Evolutionary conservation across 202 grass and related monocot species (phyloP).

Genomic region (Cymbopogon flexuosus): DNA sequence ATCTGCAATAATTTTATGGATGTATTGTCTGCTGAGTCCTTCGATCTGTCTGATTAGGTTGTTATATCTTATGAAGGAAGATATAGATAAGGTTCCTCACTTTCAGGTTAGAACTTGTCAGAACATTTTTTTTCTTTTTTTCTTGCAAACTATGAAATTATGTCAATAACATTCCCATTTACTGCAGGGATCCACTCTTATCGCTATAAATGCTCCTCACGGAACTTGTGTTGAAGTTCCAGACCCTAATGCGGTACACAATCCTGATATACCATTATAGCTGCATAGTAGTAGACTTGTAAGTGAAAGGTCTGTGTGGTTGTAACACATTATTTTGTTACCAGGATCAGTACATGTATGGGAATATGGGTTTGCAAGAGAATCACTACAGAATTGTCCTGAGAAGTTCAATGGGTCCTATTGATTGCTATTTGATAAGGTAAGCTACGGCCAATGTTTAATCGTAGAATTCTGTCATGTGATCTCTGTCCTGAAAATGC

Average conservation of each 20-base stretch:
- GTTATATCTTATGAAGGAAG: conserved; percentile 63
- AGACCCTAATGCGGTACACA: conserved; percentile 63
- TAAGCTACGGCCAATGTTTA: not conserved
- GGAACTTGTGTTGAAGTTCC: conserved; percentile 84
- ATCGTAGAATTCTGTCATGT: not conserved
- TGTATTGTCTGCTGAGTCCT: conserved; percentile 24
- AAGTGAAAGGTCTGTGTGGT: conserved; percentile 9
- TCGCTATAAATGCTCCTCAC: conserved; percentile 81
- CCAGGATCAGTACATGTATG: conserved; percentile 59
- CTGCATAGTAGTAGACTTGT: not conserved
- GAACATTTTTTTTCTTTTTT: conserved; percentile 12
- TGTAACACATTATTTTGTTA: conserved; percentile 22
- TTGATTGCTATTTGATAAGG: conserved; percentile 82
- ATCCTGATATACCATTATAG: conserved; percentile 21
- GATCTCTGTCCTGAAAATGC: not conserved
- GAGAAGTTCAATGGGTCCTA: conserved; percentile 83
- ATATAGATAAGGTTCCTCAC: conserved; percentile 58
- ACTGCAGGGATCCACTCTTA: conserved; percentile 58
- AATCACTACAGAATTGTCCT: conserved; percentile 62
- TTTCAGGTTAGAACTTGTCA: conserved; percentile 60
- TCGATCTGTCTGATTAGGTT: conserved; percentile 41
- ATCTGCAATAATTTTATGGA: conserved; percentile 15
- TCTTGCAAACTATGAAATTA: conserved; percentile 25
- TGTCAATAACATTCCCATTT: conserved; percentile 27
- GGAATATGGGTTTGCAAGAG: conserved; percentile 45